phyloP scores from a whole-genome alignment of 306 rosid genomes.

The Quercus suber region DNA sequence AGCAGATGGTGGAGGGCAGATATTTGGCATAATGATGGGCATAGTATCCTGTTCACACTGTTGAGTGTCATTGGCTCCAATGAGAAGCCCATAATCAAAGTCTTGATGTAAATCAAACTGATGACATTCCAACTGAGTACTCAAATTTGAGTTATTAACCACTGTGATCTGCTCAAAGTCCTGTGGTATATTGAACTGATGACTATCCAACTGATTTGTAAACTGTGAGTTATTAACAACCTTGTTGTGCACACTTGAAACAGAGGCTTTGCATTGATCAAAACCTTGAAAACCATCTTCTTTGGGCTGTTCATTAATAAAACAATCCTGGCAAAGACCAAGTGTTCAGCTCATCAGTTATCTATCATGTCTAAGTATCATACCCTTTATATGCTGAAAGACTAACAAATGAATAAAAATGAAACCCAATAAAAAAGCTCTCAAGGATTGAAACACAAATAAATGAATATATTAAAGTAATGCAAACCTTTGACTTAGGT shows the following conservation, averaged over 20 bases:
- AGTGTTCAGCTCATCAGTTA: constrained; percentile 11
- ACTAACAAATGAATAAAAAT: constrained; percentile 8
- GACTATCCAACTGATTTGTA: constrained; percentile 21
- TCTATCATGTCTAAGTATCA: background rate
- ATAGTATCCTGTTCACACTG: constrained; percentile 43
- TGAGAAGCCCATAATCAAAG: constrained; percentile 30
- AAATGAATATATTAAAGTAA: background rate
- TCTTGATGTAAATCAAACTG: constrained; percentile 37
- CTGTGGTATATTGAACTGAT: constrained; percentile 23
- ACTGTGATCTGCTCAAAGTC: constrained; percentile 21
- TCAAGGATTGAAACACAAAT: background rate
- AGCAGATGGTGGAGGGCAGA: constrained; percentile 88
- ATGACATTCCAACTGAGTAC: background rate
- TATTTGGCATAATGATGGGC: constrained; percentile 66
- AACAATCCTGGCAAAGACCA: constrained; percentile 55
- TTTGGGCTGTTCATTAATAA: constrained; percentile 40
- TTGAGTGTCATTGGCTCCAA: constrained; percentile 18
- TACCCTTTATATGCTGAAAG: background rate
- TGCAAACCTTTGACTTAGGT: background rate
- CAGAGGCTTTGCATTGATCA: constrained; percentile 47
- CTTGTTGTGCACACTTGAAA: constrained; percentile 44
- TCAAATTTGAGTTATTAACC: constrained; percentile 28
- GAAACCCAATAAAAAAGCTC: background rate
- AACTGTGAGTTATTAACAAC: constrained; percentile 17
- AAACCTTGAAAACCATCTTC: constrained; percentile 44